Conservation (phyloP, 2,329 filamentous ascomycete genomes). For the Hypoxylon sp. region DNA sequence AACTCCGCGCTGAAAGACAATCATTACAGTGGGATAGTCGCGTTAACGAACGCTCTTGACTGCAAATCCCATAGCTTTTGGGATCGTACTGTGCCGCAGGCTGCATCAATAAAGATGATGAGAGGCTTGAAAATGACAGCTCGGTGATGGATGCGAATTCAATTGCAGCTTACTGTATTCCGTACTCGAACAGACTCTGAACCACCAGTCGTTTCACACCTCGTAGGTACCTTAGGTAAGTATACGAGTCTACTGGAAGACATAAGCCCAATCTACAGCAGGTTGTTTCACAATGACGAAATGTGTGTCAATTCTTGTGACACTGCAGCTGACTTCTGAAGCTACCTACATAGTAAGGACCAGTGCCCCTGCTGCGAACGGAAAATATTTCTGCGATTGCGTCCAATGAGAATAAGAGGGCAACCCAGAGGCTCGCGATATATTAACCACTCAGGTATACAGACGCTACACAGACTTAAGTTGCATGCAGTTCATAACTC, state of each 20-base stretch:
- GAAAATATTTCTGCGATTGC: slow-evolving; percentile 8
- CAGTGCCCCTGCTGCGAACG: too few species aligned
- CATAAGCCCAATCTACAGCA: slow-evolving; percentile 11
- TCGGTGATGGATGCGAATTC: background rate
- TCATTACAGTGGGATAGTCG: background rate
- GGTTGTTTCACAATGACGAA: slow-evolving; percentile 40
- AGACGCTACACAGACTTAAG: background rate
- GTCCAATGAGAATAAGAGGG: slow-evolving; percentile 22
- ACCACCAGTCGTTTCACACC: slow-evolving; percentile 22
- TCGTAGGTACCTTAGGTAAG: too few species aligned
- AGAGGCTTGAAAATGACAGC: slow-evolving; percentile 2
- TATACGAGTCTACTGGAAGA: slow-evolving; percentile 17
- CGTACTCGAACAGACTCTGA: slow-evolving; percentile 1
- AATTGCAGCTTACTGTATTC: slow-evolving; percentile 24
- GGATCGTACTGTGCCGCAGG: background rate
- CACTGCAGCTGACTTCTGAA: slow-evolving; percentile 21
- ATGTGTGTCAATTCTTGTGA: slow-evolving; percentile 34
- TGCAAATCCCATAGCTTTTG: background rate
- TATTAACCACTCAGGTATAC: background rate
- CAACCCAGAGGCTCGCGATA: slow-evolving; percentile 21
- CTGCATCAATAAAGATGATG: background rate
- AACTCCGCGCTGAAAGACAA: slow-evolving; percentile 9
- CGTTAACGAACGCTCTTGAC: background rate
- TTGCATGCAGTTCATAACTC: slow-evolving; percentile 2
- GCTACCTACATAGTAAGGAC: too few species aligned